Evolutionary conservation across 2,329 filamentous ascomycete species (phyloP), one percentile per base, ranked within the genome.

Genomic region (Trichoderma sp.): DNA sequence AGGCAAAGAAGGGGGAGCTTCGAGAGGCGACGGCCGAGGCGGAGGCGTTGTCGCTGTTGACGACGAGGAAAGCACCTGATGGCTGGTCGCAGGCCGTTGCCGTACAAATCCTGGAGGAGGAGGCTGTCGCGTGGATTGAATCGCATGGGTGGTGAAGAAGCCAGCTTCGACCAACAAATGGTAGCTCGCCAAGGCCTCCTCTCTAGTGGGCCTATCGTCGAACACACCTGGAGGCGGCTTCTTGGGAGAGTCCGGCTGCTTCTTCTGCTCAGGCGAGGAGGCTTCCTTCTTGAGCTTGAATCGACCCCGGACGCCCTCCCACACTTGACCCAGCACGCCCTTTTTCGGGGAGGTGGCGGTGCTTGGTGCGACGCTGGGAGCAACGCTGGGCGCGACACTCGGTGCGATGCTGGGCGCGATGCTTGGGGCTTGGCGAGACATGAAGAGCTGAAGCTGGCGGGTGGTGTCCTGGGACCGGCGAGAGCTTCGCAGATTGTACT

Each of bases 61-160:
- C 72, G 70, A 22, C 70, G 68, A 60, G 73, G 71, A 42, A 12
- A 63, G 56, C 34, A 64, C 53, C 53, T 64, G 67, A 19, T 53
- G 70, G 58, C 58, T 70, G 22, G 32, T 69, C 27, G 50, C 68
- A 39, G 57, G 56, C 19, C 64, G 59, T 32, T 54, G 67, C 52
- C 45, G 45, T n/a, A 17, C 17, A n/a, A 35, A 37, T 19, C 52
- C 53, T 13, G 60, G 59, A 59, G 67, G 67, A 50, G 60, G 67
- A 2, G 79, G 83, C 73, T 84, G 84, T 4, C 86, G 80, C 1
- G 84, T 86, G 5, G 85, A 86, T 69, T 85, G 83, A 69, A 87
- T 87, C 63, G 86, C 85, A 70, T 87, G 85, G 27, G 83, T 79
- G 56, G 83, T 80, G 74, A 88, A 88, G 81, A 88, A 88, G 68